Evolutionary conservation across 257 asterid genomes (phyloP), one percentile per base, ranked within the genome.

Genomic region (Nicotiana undulata): DNA sequence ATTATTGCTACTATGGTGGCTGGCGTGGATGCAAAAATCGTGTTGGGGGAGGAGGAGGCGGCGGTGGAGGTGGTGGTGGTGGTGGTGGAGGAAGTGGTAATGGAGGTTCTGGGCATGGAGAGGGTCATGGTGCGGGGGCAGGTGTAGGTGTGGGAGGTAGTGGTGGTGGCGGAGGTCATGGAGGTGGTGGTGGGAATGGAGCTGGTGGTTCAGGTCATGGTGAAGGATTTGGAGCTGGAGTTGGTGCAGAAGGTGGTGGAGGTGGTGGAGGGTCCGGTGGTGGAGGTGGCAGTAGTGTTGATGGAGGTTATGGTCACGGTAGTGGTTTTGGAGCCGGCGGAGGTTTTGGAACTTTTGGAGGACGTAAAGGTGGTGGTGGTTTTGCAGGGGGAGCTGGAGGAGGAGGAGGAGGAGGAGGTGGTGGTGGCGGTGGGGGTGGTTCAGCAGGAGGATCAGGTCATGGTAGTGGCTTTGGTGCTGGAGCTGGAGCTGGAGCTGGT

Each of bases 201-300:
- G 46, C 76, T 59, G 64, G 55, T 7, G 83, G 83, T 55, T 52
- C 79, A 32, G 80, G 79, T 13, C 44, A 56, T 26, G 83, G 80
- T 3, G 52, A 24, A 53, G 80, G 79, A 34, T 29, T 52, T 65
- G 83, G 83, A 24, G 67, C 32, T 31, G 79, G 79, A 20, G 59
- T 37, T 31, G 80, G 83, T 32, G 22, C 68, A 18, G 83, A 64
- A 13, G 83, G 67, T 18, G 79, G 83, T 29, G 82, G 82, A 9
- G 82, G 82, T 28, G 82, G 83, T 3, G 83, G 83, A 26, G 85
- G 84, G 9, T 75, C 75, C 4, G 84, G 86, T 3, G 86, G 83
- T 8, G 75, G 79, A 26, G 76, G 65, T 18, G 60, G 72, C 9
- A 32, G 9, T 67, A 67, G 78, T 55, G 60, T 60, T 51, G 49